A percentile compares a stretch with the other conserved stretches of the same genome.
phyloP scores from a whole-genome alignment of 2,329 filamentous ascomycete species.

The Chaetomium olivaceum region DNA sequence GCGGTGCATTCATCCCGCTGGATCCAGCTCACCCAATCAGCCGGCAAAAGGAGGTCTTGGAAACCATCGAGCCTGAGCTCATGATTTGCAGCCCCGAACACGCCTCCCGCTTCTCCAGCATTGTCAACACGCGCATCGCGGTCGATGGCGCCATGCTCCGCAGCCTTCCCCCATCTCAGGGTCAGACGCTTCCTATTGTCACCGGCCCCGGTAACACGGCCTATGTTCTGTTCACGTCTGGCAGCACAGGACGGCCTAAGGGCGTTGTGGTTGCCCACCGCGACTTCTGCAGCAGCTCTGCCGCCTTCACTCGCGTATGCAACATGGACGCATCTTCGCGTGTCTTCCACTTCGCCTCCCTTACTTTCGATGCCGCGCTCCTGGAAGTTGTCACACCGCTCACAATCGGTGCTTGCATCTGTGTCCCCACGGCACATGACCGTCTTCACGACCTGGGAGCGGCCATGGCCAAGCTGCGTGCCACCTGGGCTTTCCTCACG shows the following conservation, averaged over 20 bases:
- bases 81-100: conserved; percentile 30
- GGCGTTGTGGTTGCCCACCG: conserved; percentile 26
- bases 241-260: conserved; percentile 32
- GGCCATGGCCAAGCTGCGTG: conserved; percentile 31
- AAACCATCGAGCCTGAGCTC: conserved; percentile 17
- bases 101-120: conserved; percentile 21
- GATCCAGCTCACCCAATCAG: conserved; percentile 33
- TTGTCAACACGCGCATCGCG: conserved; percentile 7
- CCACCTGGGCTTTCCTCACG: conserved; percentile 35
- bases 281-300: conserved; percentile 25
- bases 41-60: conserved; percentile 27
- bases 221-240: conserved; percentile 33
- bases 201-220: conserved; percentile 21
- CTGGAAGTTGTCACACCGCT: conserved; percentile 31
- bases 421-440: conserved; percentile 44
- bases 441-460: conserved; percentile 42
- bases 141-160: conserved; percentile 22
- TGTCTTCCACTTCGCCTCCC: conserved; percentile 27
- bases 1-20: conserved; percentile 36
- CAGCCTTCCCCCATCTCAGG: neutral
- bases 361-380: conserved; percentile 34
- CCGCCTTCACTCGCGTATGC: conserved; percentile 15
- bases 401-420: conserved; percentile 37
- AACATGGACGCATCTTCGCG: conserved; percentile 26
- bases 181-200: no score